Evolutionary conservation across 495 filamentous ascomycete genomes (phyloP).

Genomic region (Lasiosphaeria miniovina): DNA sequence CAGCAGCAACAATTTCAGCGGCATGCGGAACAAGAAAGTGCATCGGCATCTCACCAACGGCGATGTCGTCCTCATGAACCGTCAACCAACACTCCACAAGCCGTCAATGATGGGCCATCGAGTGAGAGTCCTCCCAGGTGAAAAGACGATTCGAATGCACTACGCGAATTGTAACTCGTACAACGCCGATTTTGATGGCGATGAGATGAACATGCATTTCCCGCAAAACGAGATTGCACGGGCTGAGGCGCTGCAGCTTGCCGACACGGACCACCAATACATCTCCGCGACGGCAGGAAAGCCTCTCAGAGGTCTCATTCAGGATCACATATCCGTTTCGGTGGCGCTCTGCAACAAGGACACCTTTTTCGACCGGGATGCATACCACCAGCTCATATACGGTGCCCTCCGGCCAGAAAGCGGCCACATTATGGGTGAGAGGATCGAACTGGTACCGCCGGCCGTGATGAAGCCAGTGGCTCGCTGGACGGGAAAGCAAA

Average conservation of each 20-base stretch:
- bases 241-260: constrained; percentile 85
- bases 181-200: constrained; percentile 99
- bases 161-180: constrained; percentile 99
- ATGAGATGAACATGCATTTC: constrained; percentile 99
- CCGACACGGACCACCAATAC: constrained; percentile 97
- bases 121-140: constrained; percentile 84
- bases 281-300: constrained; percentile 91
- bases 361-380: constrained; percentile 83
- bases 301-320: constrained; percentile 92
- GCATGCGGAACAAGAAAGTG: constrained; percentile 90
- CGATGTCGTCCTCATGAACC: constrained; percentile 97
- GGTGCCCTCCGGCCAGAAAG: constrained; percentile 84
- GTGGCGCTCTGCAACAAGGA: constrained; percentile 88
- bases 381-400: constrained; percentile 91
- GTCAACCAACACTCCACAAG: constrained; percentile 98
- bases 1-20: constrained; percentile 68
- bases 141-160: constrained; percentile 98
- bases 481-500: constrained; percentile 97
- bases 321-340: constrained; percentile 96
- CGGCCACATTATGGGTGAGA: constrained; percentile 65
- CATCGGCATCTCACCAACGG: constrained; percentile 94
- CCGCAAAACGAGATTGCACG: constrained; percentile 94
- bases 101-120: constrained; percentile 99
- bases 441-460: constrained; percentile 75
- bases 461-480: constrained; percentile 76